A percentile compares a stretch with the other conserved stretches of the same genome.
Conservation (phyloP, 768 basidiomycete genomes). For the Ephemerocybe angulata region DNA sequence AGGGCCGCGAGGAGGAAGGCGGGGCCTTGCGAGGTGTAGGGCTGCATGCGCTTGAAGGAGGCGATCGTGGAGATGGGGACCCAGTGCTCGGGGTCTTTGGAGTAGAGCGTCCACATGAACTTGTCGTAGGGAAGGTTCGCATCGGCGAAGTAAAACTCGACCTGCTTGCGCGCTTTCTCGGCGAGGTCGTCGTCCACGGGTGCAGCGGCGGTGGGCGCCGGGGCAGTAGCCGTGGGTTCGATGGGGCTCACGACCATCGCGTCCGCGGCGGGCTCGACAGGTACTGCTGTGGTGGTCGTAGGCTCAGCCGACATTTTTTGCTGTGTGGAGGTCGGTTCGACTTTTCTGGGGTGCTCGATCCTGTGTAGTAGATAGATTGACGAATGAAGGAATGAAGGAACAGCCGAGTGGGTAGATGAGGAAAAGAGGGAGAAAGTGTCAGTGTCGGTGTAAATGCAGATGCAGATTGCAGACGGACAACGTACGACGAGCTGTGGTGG, state of each 20-base stretch:
- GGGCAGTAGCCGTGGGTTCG: background rate
- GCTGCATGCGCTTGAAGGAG: constrained; percentile 94
- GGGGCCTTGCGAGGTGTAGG: constrained; percentile 54
- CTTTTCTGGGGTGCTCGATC: background rate
- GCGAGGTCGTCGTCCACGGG: background rate
- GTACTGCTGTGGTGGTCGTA: background rate
- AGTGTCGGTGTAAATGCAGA: background rate
- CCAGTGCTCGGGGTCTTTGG: constrained; percentile 83
- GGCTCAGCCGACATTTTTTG: background rate
- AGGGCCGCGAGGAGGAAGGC: constrained; percentile 74
- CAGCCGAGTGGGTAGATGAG: background rate
- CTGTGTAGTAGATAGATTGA: background rate
- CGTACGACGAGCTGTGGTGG: background rate
- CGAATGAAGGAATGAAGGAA: background rate
- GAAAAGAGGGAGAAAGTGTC: background rate
- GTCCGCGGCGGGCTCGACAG: background rate
- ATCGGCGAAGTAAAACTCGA: constrained; percentile 96
- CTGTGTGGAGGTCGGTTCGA: background rate
- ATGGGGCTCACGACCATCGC: background rate
- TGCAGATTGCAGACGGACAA: background rate
- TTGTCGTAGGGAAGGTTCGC: constrained; percentile 93
- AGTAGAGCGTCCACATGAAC: constrained; percentile 95
- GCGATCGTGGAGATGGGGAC: constrained; percentile 81
- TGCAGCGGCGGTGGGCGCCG: too few relatives aligned
- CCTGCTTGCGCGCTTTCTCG: constrained; percentile 7